phyloP scores from a whole-genome alignment of 176 grass and related monocot species.

The Zea mays region DNA sequence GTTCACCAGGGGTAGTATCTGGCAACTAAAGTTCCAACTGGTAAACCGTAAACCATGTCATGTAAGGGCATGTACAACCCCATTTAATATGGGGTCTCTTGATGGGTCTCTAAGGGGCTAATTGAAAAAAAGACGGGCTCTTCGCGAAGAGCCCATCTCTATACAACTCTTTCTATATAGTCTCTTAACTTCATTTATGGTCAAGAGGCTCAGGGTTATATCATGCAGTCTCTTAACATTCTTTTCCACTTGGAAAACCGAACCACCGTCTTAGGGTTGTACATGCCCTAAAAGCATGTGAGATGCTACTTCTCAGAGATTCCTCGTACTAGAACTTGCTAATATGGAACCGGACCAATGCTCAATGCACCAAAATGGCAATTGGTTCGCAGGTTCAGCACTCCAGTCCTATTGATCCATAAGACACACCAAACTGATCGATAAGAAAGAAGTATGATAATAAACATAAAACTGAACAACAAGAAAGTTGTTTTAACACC shows the following conservation, averaged over 20 bases:
- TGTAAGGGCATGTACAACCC: no score
- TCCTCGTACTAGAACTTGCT: neutral
- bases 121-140: no score
- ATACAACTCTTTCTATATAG: no score
- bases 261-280: no score
- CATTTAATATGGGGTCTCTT: no score
- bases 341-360: neutral
- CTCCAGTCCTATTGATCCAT: neutral
- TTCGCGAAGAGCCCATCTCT: no score
- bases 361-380: conserved; percentile 8
- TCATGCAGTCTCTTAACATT: no score
- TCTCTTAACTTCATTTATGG: no score
- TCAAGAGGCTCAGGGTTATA: no score
- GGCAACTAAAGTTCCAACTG: neutral
- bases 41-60: no score
- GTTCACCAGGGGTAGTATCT: neutral
- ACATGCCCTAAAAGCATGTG: neutral
- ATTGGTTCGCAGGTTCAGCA: neutral
- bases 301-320: neutral
- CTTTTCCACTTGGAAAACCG: no score
- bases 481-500: neutral
- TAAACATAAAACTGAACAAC: neutral
- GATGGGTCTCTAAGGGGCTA: no score
- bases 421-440: neutral
- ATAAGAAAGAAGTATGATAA: neutral